These are phyloP conservation scores for Phanerodontia chrysosporium DNA, from an alignment of 768 basidiomycete species.

Conservation along the genomic window DNA sequence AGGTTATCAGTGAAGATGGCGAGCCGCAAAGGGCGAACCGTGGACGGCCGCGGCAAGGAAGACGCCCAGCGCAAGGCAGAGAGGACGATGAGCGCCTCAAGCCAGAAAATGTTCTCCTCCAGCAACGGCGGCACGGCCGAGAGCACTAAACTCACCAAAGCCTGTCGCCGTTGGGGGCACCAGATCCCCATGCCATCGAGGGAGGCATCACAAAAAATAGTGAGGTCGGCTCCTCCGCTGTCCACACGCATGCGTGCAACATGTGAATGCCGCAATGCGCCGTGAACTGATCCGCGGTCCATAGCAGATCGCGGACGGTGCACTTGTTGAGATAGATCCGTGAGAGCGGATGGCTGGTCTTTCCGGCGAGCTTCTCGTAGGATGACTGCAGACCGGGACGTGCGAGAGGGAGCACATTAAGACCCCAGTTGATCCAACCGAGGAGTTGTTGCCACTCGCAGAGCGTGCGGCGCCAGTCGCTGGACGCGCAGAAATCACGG, in stretches of 20 bases:
- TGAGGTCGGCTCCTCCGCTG: constrained; percentile 4
- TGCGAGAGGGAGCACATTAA: constrained; percentile 33
- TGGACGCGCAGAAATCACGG: not conserved
- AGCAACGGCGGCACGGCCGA: not conserved
- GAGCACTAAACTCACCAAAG: not conserved
- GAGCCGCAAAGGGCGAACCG: constrained; percentile 3
- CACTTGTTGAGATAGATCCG: constrained; percentile 27
- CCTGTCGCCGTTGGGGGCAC: constrained; percentile 5
- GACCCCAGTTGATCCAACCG: constrained; percentile 37
- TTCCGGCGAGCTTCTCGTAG: constrained; percentile 30
- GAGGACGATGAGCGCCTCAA: constrained; percentile 5
- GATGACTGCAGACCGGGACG: constrained; percentile 24
- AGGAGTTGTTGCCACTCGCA: constrained; percentile 17
- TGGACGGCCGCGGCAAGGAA: not conserved
- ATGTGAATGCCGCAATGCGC: constrained; percentile 18
- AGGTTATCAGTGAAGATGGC: constrained; percentile 22
- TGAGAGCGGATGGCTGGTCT: constrained; percentile 1
- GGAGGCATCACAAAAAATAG: constrained; percentile 20
- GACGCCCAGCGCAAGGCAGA: constrained; percentile 1
- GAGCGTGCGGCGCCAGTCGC: not conserved
- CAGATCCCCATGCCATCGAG: constrained; percentile 19
- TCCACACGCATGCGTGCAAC: not conserved
- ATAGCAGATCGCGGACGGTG: constrained; percentile 26
- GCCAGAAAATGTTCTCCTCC: constrained; percentile 4
- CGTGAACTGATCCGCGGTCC: constrained; percentile 29